Base-by-base conservation (phyloP, 2,329 filamentous ascomycete species). In the Verticillium nonalfalfae region DNA sequence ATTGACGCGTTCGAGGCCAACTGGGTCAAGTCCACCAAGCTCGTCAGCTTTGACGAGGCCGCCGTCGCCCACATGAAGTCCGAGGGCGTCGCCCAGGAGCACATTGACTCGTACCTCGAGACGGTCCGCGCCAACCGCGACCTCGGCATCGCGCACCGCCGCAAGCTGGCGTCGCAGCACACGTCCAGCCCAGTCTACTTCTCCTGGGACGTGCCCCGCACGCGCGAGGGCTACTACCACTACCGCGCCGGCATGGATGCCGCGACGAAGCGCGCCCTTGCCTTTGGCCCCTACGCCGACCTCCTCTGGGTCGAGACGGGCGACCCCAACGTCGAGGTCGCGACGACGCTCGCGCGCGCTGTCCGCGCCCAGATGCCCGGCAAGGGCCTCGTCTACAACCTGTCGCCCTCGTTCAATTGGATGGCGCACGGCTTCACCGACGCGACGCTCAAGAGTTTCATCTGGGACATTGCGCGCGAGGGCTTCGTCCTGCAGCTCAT, bases 321-420 rank as follows among this genome's bases (percentile, higher is more conserved):
- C 57, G 90, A 95, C 67, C 94, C 95, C 26, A 89, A 87, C 67
- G 91, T 98, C 11, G 75, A 85, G 58, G 90, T 96, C 38, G 92
- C 91, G 0, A 80, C 84, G 3, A 81, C 83, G 58, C 92, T 99
- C 59, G 91, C 90, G 13, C 83, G 84, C 11, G 85, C 92, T 56
- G 95, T 99, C 63, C 86, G 90, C 60, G 76, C 79, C 0, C 79
- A 77, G 3, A 81, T 85, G 69, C 91, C 93, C 0, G 87, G 85
- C 63, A 98, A 98, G 83, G 90, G 91, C 39, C 84, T 99, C 31
- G 94, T 98, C 0, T 99, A 99, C 79, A 99, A 99, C 78, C 84
- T 99, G 1, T 93, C 89, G 4, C 95, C 95, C 1, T 96, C 91
- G 9, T 99, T 99, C 84, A 98, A 99, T 81, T 99, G 95, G 95